These are phyloP conservation scores for Leccinum disarticulatum DNA, from an alignment of 768 basidiomycete genomes.

Conservation along the genomic window DNA sequence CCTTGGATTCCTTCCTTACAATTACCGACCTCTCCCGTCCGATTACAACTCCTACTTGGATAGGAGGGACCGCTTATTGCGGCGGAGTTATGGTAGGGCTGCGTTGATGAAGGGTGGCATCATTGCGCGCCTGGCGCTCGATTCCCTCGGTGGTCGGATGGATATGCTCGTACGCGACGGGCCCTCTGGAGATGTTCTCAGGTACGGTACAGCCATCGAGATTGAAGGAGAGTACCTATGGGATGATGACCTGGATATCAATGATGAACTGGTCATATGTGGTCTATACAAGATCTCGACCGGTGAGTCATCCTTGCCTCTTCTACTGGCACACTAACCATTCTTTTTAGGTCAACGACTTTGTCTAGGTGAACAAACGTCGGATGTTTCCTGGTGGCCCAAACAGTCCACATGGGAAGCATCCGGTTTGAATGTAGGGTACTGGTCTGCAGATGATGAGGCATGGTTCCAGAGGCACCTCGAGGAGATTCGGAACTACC, in stretches of 20 bases:
- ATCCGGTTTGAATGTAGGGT: not conserved
- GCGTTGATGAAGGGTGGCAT: constrained; percentile 7
- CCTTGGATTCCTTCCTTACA: not conserved
- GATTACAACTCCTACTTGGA: constrained; percentile 1
- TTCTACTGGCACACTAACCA: no score
- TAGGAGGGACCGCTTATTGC: constrained; percentile 1
- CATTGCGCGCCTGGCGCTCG: not conserved
- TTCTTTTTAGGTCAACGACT: not conserved
- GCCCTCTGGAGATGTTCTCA: not conserved
- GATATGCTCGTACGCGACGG: not conserved
- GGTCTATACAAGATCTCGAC: constrained; percentile 4
- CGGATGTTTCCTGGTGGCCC: constrained; percentile 1
- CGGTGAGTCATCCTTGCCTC: not conserved
- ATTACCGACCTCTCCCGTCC: not conserved
- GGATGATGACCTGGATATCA: constrained; percentile 1
- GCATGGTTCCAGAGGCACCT: constrained; percentile 3
- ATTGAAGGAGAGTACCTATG: not conserved
- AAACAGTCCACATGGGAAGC: not conserved
- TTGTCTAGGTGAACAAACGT: not conserved
- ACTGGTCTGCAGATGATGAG: constrained; percentile 1
- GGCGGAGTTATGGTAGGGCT: not conserved
- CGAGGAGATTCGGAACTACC: not conserved
- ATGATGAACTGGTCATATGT: constrained; percentile 6
- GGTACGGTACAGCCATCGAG: not conserved
- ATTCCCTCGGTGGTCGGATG: not conserved